These are phyloP conservation scores for Cylindrodendrum hubeiense DNA, from an alignment of 2,329 filamentous ascomycete species.

Conservation along the genomic window DNA sequence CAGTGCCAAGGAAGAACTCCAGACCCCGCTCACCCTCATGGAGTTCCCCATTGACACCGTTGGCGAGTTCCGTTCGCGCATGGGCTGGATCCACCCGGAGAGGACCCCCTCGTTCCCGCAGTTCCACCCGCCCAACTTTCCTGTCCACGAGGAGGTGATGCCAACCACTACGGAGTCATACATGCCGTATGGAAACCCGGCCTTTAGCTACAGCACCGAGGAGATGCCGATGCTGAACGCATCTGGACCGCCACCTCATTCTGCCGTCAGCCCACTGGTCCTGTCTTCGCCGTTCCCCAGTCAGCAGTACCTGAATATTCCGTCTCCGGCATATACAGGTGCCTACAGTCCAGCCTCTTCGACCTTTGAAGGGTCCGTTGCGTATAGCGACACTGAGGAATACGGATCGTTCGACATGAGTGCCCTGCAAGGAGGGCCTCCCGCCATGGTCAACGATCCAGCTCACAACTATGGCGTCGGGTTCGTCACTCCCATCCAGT, in stretches of 20 bases:
- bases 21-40: conserved; percentile 76
- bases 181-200: conserved; percentile 66
- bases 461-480: conserved; percentile 60
- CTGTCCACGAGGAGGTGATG: conserved; percentile 60
- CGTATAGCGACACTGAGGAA: conserved; percentile 74
- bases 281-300: conserved; percentile 67
- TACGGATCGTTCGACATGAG: conserved; percentile 62
- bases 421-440: conserved; percentile 57
- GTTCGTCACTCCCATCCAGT: conserved; percentile 74
- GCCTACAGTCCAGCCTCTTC: conserved; percentile 74
- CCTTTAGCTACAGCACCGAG: conserved; percentile 75
- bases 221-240: conserved; percentile 68
- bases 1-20: conserved; percentile 67
- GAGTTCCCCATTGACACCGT: conserved; percentile 79
- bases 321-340: conserved; percentile 70
- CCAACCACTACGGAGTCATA: conserved; percentile 58
- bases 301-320: conserved; percentile 72
- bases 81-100: conserved; percentile 74
- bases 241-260: conserved; percentile 55
- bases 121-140: conserved; percentile 69
- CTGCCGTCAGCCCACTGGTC: conserved; percentile 66
- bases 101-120: conserved; percentile 72
- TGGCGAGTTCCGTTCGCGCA: conserved; percentile 74
- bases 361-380: conserved; percentile 71
- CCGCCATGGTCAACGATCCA: conserved; percentile 60